phyloP scores from a whole-genome alignment of 305 asterid species.

The Fraxinus paxiana region DNA sequence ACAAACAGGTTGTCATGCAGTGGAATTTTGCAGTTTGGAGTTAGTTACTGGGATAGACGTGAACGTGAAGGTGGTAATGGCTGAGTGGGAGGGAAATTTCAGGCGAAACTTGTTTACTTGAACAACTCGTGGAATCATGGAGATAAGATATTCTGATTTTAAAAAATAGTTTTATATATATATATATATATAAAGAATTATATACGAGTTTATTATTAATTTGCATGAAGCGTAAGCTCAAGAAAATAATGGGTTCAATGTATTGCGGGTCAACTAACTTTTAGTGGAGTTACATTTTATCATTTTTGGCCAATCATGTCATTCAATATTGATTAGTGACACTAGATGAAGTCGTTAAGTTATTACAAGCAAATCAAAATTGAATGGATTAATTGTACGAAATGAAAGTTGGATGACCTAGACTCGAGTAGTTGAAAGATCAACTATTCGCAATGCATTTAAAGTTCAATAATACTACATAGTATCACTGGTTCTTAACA shows the following conservation, averaged over 20 bases:
- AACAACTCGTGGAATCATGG: not conserved
- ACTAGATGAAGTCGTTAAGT: not conserved
- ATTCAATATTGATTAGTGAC: not conserved
- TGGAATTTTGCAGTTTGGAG: slow-evolving; percentile 6
- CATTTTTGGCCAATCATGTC: not conserved
- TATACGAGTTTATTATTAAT: too few relatives aligned
- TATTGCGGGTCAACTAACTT: not conserved
- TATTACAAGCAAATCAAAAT: not conserved
- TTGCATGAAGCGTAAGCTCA: not conserved
- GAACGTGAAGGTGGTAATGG: slow-evolving; percentile 28
- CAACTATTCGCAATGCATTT: not conserved
- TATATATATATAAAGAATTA: too few relatives aligned
- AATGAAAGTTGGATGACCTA: not conserved
- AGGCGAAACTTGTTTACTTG: not conserved
- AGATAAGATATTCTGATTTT: not conserved
- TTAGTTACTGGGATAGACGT: not conserved
- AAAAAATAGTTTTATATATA: too few relatives aligned
- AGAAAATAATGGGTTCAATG: too few relatives aligned
- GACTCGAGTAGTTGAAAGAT: not conserved
- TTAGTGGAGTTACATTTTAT: not conserved
- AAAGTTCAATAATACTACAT: not conserved
- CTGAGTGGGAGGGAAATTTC: slow-evolving; percentile 21
- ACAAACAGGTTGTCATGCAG: not conserved
- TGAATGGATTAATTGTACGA: too few relatives aligned
- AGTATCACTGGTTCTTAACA: not conserved